Base-by-base conservation (phyloP, 306 rosid genomes). In the Quercus suber region DNA sequence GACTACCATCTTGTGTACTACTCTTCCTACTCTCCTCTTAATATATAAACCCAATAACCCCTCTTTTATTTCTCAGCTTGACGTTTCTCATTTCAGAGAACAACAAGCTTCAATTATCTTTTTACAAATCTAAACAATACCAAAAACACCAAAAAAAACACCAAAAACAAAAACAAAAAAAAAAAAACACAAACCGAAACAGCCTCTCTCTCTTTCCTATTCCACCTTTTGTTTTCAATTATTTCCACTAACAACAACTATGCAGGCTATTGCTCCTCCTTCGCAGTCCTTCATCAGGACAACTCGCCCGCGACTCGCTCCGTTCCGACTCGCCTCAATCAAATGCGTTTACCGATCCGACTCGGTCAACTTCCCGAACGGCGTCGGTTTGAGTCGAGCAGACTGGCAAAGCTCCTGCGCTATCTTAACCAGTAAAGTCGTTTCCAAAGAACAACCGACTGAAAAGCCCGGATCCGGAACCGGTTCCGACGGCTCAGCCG, bases 361-460 rank as follows among this genome's bases (percentile, higher is more conserved):
- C 20, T 82, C 91, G 4, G 80, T 84, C 3, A 77, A 75, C 76
- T 83, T 88, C 55, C 84, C 82, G 4, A 80, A 75, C 56, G 91
- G 91, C 53, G 30, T 81, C 75, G 90, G 89, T 6, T 55, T 86
- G 0, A 91, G 69, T 80, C 89, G 94, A 51, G 73, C 97, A 55
- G 99, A 93, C 55, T 95, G 96, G 97, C 99, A 89, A 78, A 92
- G 96, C 86, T 87, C 98, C 55, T 95, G 98, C 77, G 93, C 99
- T 73, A 95, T 95, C 53, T 82, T 95, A 5, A 75, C 98, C 69
- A 87, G 98, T 73, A 95, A 95, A 23, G 99, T 90, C 0, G 90
- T 78, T 25, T 84, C 92, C 2, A 80, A 90, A n/a, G 83, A 92
- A 35, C 85, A 86, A 55, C 75, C 89, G 5, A 7, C 82, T 0